Evolutionary conservation across 2,329 filamentous ascomycete genomes (phyloP).

Genomic region (Xylariaceae sp.): DNA sequence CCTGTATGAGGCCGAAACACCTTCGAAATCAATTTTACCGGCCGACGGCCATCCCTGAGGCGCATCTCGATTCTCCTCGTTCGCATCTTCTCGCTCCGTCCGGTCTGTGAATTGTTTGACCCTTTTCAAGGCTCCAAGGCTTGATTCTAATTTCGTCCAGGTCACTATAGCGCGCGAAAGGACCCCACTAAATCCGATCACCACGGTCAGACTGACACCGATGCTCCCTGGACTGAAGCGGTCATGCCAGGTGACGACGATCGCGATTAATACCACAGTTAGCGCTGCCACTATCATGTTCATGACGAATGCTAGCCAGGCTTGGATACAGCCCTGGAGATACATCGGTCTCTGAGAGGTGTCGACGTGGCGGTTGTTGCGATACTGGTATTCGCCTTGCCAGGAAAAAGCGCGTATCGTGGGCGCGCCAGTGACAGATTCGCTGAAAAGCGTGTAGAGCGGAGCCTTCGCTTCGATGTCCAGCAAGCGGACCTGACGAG

Average conservation of each 20-base stretch:
- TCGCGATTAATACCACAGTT: constrained; percentile 22
- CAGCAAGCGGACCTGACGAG: constrained; percentile 10
- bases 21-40: constrained; percentile 15
- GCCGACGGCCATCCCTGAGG: constrained; percentile 23
- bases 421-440: constrained; percentile 4
- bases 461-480: constrained; percentile 10
- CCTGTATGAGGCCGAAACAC: too few species aligned
- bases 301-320: constrained; percentile 14
- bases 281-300: constrained; percentile 13
- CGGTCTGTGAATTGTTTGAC: constrained; percentile 9
- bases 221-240: constrained; percentile 5
- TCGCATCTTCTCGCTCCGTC: constrained; percentile 2
- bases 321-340: constrained; percentile 12
- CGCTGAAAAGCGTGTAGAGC: constrained; percentile 11
- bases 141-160: constrained; percentile 25
- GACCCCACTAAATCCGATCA: constrained; percentile 18
- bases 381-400: constrained; percentile 4
- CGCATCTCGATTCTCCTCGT: constrained; percentile 2
- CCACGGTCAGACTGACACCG: constrained; percentile 20
- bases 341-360: constrained; percentile 11
- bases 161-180: constrained; percentile 19
- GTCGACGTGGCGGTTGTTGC: constrained; percentile 7
- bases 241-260: constrained; percentile 14
- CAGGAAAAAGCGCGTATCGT: constrained; percentile 13
- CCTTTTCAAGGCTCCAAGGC: constrained; percentile 21